Conservation (phyloP, 345 rosid species). For the Luvunga scandens region DNA sequence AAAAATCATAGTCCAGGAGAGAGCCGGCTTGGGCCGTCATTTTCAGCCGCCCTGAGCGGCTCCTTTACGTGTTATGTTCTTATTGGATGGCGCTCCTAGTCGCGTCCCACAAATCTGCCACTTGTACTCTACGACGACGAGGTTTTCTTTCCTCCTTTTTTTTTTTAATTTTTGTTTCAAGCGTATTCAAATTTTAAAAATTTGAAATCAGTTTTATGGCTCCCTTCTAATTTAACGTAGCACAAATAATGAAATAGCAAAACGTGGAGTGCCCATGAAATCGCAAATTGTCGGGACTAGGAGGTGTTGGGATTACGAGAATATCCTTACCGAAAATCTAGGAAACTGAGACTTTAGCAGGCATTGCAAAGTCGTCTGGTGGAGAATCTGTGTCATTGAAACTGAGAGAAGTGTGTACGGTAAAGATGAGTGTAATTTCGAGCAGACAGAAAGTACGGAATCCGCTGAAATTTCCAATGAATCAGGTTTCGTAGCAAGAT, state of each 20-base stretch:
- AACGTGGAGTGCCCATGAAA: neutral
- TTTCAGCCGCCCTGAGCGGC: constrained; percentile 20
- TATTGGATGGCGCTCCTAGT: constrained; percentile 1
- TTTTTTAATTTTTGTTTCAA: too few relatives aligned
- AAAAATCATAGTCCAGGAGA: neutral
- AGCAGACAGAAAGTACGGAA: neutral
- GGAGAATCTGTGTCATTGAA: neutral
- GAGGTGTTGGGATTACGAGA: neutral
- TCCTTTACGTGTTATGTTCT: constrained; percentile 17
- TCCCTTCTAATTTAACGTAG: neutral
- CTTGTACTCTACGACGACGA: neutral
- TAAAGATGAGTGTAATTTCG: neutral
- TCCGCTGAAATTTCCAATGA: neutral
- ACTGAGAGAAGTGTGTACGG: neutral
- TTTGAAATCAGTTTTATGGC: neutral
- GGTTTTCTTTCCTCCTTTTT: neutral
- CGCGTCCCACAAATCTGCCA: neutral
- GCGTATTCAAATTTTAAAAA: neutral
- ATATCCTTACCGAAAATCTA: neutral
- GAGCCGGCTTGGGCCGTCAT: constrained; percentile 22
- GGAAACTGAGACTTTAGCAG: neutral
- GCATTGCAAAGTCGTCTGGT: neutral
- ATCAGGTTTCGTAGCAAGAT: neutral
- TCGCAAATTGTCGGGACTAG: neutral
- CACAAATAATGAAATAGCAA: neutral